Conservation (phyloP, 164 flowering plant species). For the Liquidambar formosana region DNA sequence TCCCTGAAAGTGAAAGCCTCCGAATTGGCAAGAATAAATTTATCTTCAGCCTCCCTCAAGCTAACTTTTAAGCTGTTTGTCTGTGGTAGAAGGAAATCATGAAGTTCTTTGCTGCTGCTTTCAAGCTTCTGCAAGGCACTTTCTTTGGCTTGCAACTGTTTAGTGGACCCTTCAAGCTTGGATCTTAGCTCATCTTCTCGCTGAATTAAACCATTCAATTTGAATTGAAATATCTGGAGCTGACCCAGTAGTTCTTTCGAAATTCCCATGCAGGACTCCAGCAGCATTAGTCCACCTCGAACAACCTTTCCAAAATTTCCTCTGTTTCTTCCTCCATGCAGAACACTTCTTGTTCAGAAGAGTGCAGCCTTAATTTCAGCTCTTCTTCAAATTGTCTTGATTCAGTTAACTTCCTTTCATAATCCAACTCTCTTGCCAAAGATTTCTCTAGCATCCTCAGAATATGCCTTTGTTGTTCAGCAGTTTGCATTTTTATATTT, state of each 20-base stretch:
- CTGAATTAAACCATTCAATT: conserved; percentile 46
- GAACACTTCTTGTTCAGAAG: conserved; percentile 47
- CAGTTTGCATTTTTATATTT: conserved; percentile 55
- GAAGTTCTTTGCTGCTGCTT: conserved; percentile 25
- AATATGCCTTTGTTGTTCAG: conserved; percentile 66
- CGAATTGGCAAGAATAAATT: conserved; percentile 31
- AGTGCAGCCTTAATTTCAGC: conserved; percentile 43
- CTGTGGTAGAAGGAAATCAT: conserved; percentile 25
- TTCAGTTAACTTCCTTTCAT: conserved; percentile 70
- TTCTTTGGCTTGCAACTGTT: conserved; percentile 38
- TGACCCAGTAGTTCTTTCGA: conserved; percentile 59
- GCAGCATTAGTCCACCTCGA: conserved; percentile 74
- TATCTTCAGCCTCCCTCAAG: conserved; percentile 41
- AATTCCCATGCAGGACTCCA: conserved; percentile 53
- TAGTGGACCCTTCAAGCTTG: conserved; percentile 35
- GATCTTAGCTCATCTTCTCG: conserved; percentile 52
- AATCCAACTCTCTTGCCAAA: conserved; percentile 78
- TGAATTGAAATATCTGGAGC: conserved; percentile 56
- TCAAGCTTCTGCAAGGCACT: conserved; percentile 29
- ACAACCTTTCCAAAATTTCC: conserved; percentile 38
- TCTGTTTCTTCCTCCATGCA: conserved; percentile 55
- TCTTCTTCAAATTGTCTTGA: conserved; percentile 59
- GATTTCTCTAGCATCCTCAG: conserved; percentile 91
- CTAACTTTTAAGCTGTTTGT: conserved; percentile 28
- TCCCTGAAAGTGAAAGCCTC: conserved; percentile 46